Conservation (phyloP, 768 basidiomycete species). For the Mycena alexandri region DNA sequence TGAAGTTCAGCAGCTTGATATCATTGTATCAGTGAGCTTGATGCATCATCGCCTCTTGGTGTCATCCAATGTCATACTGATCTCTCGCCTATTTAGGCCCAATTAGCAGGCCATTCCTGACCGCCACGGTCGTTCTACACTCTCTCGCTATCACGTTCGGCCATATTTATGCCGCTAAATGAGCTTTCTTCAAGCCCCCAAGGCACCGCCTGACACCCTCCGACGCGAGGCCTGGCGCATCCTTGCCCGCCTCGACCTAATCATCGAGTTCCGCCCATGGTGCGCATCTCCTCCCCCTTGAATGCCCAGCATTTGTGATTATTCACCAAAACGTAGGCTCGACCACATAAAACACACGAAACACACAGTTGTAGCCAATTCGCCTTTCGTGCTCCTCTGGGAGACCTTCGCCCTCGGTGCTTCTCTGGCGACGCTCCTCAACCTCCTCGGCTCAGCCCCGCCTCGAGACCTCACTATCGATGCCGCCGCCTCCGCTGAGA, state of each 20-base stretch:
- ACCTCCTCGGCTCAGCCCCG: constrained; percentile 53
- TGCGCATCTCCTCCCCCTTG: neutral
- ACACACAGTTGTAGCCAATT: constrained; percentile 34
- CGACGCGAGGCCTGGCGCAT: constrained; percentile 52
- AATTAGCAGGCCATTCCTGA: constrained; percentile 29
- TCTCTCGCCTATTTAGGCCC: constrained; percentile 3
- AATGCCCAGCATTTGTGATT: neutral
- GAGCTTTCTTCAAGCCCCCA: constrained; percentile 48
- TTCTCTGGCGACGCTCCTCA: constrained; percentile 51
- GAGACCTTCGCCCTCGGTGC: constrained; percentile 54
- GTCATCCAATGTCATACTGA: constrained; percentile 26
- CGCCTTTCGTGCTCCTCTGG: constrained; percentile 50
- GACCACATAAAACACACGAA: constrained; percentile 44
- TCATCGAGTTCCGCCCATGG: constrained; percentile 53
- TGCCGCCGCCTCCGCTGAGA: constrained; percentile 30
- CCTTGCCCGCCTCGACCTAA: constrained; percentile 53
- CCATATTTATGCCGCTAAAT: constrained; percentile 37
- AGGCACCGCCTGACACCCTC: constrained; percentile 52
- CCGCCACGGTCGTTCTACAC: constrained; percentile 33
- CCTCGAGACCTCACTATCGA: constrained; percentile 45
- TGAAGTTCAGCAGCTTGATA: neutral
- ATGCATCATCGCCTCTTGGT: constrained; percentile 18
- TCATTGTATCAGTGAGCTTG: constrained; percentile 21
- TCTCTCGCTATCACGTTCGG: constrained; percentile 27
- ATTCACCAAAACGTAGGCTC: constrained; percentile 35